These are phyloP conservation scores for Cryptococcus sp. DNA, from an alignment of 1,284 basidiomycete genomes.

Conservation along the genomic window DNA sequence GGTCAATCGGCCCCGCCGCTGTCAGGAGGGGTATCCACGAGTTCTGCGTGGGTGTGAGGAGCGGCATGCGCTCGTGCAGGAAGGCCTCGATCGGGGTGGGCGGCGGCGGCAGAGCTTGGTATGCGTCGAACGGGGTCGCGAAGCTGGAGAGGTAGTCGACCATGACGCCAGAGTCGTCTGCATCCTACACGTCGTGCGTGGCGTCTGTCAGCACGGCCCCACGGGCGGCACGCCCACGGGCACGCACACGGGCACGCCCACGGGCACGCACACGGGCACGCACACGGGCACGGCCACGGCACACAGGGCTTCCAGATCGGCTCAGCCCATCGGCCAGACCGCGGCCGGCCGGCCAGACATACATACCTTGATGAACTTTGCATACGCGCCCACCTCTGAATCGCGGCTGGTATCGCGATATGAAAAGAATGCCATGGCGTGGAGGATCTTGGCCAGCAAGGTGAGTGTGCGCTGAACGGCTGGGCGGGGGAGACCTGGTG, in stretches of 20 bases:
- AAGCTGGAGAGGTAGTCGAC: slow-evolving; percentile 28
- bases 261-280: no score
- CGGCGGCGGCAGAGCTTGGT: slow-evolving; percentile 2
- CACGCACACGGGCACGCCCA: no score
- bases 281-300: no score
- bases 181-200: neutral
- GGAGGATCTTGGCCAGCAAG: slow-evolving; percentile 32
- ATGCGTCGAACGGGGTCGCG: slow-evolving; percentile 21
- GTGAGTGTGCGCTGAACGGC: slow-evolving; percentile 24
- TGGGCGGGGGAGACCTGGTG: slow-evolving; percentile 13
- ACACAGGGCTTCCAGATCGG: no score
- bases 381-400: slow-evolving; percentile 22
- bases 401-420: slow-evolving; percentile 22
- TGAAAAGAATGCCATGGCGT: slow-evolving; percentile 36
- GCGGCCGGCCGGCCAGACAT: no score
- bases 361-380: slow-evolving; percentile 21
- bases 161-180: slow-evolving; percentile 18
- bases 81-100: slow-evolving; percentile 12
- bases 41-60: slow-evolving; percentile 11
- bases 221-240: no score
- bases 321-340: no score
- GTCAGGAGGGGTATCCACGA: slow-evolving; percentile 21
- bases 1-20: slow-evolving; percentile 26
- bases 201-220: neutral
- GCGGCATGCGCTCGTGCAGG: slow-evolving; percentile 13